Evolutionary conservation across 371 early-diverging fungal species (phyloP).

Genomic region (Apophysomyces trapeziformis): DNA sequence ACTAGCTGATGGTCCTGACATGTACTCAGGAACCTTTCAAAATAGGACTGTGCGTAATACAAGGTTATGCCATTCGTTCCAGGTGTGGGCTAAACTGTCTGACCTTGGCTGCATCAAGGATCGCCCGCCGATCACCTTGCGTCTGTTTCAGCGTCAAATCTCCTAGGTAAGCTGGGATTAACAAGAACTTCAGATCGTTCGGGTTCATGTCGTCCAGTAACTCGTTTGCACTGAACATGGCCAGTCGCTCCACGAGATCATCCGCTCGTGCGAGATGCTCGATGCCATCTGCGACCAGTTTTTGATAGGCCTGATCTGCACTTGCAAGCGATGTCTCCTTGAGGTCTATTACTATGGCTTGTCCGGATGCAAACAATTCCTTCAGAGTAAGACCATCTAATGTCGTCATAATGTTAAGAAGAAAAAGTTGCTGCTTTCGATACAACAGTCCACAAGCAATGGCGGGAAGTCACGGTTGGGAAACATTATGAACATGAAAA

Average conservation of each 20-base stretch:
- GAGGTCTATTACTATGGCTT: slow-evolving; percentile 30
- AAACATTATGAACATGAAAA: no score
- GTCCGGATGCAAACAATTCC: slow-evolving; percentile 39
- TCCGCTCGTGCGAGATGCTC: slow-evolving; percentile 51
- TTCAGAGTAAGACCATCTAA: slow-evolving; percentile 39
- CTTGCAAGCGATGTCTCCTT: slow-evolving; percentile 51
- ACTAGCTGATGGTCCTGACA: slow-evolving; percentile 71
- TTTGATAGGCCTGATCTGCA: slow-evolving; percentile 54
- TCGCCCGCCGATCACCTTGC: slow-evolving; percentile 42
- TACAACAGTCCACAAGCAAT: neutral
- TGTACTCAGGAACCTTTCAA: slow-evolving; percentile 56
- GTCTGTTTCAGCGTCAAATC: slow-evolving; percentile 64
- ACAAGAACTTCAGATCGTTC: slow-evolving; percentile 75
- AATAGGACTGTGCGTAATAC: slow-evolving; percentile 33
- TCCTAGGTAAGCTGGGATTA: slow-evolving; percentile 81
- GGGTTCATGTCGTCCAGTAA: slow-evolving; percentile 86
- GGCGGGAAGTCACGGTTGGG: neutral
- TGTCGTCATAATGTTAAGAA: neutral
- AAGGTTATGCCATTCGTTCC: slow-evolving; percentile 7
- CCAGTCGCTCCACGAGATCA: slow-evolving; percentile 59
- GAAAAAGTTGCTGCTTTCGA: neutral
- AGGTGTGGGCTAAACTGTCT: slow-evolving; percentile 7
- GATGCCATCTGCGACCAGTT: slow-evolving; percentile 53
- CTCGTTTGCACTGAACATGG: slow-evolving; percentile 88
- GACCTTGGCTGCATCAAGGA: slow-evolving; percentile 61